These are phyloP conservation scores for Vigna angularis DNA, from an alignment of 306 rosid species.

Conservation along the genomic window DNA sequence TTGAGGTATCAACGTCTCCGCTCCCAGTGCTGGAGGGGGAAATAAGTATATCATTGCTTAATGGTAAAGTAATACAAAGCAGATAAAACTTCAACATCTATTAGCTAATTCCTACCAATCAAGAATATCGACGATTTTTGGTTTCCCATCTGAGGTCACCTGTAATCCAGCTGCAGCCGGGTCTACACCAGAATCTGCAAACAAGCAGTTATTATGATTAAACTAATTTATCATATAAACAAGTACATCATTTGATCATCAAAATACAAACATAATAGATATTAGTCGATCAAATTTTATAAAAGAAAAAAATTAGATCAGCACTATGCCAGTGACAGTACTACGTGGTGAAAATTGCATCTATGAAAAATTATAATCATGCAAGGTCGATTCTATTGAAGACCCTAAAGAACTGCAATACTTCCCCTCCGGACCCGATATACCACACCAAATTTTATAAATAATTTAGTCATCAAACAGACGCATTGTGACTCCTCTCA, in stretches of 20 bases:
- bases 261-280: slow-evolving; percentile 4
- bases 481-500: neutral
- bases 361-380: slow-evolving; percentile 8
- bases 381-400: neutral
- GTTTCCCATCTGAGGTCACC: slow-evolving; percentile 96
- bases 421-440: too few species aligned
- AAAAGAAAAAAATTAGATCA: slow-evolving; percentile 10
- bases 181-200: slow-evolving; percentile 91
- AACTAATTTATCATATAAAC: slow-evolving; percentile 6
- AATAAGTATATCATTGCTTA: slow-evolving; percentile 29
- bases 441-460: slow-evolving; percentile 4
- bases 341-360: slow-evolving; percentile 12
- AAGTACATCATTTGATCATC: slow-evolving; percentile 14
- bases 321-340: slow-evolving; percentile 12
- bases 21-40: slow-evolving; percentile 76
- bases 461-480: neutral
- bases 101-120: slow-evolving; percentile 68
- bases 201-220: slow-evolving; percentile 16
- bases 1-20: slow-evolving; percentile 92
- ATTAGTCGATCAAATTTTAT: neutral
- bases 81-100: slow-evolving; percentile 19
- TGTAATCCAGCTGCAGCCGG: slow-evolving; percentile 98
- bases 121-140: slow-evolving; percentile 80
- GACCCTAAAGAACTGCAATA: neutral
- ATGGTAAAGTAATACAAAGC: slow-evolving; percentile 22